Conservation (phyloP, 2,329 filamentous ascomycete genomes). For the Byssothecium circinans region DNA sequence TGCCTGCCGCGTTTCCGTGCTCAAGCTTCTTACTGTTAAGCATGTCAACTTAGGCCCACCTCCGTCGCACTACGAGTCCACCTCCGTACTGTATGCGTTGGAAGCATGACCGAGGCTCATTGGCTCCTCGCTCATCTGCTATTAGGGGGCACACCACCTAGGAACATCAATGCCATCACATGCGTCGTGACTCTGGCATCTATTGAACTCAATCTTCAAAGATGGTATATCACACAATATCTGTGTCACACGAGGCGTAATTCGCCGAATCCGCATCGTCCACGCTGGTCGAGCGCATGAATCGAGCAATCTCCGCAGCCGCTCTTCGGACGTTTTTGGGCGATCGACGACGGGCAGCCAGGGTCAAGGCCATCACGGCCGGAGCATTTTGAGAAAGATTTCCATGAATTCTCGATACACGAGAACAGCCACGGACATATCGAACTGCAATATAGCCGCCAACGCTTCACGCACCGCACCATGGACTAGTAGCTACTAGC, state of each 20-base stretch:
- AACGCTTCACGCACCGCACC: constrained; percentile 4
- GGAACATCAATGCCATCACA: constrained; percentile 9
- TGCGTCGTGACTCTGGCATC: constrained; percentile 5
- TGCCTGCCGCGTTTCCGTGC: constrained; percentile 34
- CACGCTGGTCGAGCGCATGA: constrained; percentile 22
- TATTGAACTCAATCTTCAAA: constrained; percentile 16
- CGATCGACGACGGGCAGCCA: constrained; percentile 39
- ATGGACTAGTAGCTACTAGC: background rate
- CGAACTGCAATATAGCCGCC: constrained; percentile 11
- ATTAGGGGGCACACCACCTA: background rate
- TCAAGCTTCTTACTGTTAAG: constrained; percentile 25
- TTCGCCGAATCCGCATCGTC: constrained; percentile 31
- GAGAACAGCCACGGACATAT: constrained; percentile 11
- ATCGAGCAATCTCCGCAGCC: constrained; percentile 29
- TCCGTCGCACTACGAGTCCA: constrained; percentile 5
- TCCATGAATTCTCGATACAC: constrained; percentile 11
- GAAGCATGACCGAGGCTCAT: constrained; percentile 1
- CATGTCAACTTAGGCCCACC: constrained; percentile 16
- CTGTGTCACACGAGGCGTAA: constrained; percentile 28
- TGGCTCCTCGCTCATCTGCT: constrained; percentile 7
- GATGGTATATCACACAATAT: constrained; percentile 21
- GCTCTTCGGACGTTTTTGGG: constrained; percentile 41
- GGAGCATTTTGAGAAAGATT: constrained; percentile 39
- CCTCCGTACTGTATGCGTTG: background rate
- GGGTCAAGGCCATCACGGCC: constrained; percentile 36